Evolutionary conservation across 192 early-diverging fungal species (phyloP).

Genomic region (Obelidium mucronatum): DNA sequence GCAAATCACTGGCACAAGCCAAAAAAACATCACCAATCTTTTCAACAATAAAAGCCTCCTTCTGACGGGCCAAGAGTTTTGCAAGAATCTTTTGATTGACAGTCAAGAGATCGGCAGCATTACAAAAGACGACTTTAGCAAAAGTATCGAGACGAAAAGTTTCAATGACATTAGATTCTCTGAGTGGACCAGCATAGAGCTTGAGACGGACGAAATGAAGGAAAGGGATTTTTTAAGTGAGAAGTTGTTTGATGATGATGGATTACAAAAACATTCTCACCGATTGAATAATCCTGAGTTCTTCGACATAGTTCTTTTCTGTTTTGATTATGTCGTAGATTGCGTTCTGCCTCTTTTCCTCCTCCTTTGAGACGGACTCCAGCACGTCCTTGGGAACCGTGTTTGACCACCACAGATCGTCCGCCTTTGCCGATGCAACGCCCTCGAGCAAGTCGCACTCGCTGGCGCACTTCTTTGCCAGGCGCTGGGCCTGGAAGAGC

Average conservation of each 20-base stretch:
- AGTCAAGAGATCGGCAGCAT: slow-evolving; percentile 43
- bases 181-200: slow-evolving; percentile 47
- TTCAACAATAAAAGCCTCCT: slow-evolving; percentile 73
- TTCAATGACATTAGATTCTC: slow-evolving; percentile 67
- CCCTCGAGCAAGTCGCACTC: neutral
- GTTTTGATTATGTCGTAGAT: slow-evolving; percentile 93
- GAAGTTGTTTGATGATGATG: too few relatives aligned
- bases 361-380: slow-evolving; percentile 71
- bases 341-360: slow-evolving; percentile 90
- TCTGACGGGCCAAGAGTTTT: slow-evolving; percentile 48
- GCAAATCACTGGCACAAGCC: slow-evolving; percentile 70
- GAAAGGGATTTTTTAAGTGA: neutral
- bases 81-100: slow-evolving; percentile 48
- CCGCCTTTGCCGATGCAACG: too few relatives aligned
- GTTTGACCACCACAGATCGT: slow-evolving; percentile 81
- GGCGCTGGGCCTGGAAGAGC: slow-evolving; percentile 64
- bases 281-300: slow-evolving; percentile 80
- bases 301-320: slow-evolving; percentile 90
- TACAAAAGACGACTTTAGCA: slow-evolving; percentile 67
- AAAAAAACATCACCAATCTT: slow-evolving; percentile 88
- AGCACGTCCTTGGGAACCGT: slow-evolving; percentile 79
- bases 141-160: slow-evolving; percentile 70
- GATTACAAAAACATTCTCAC: too few relatives aligned
- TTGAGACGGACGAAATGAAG: too few relatives aligned
- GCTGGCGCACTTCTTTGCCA: neutral